Conservation (phyloP, 371 early-diverging fungal species). For the Haplosporangium sp. region DNA sequence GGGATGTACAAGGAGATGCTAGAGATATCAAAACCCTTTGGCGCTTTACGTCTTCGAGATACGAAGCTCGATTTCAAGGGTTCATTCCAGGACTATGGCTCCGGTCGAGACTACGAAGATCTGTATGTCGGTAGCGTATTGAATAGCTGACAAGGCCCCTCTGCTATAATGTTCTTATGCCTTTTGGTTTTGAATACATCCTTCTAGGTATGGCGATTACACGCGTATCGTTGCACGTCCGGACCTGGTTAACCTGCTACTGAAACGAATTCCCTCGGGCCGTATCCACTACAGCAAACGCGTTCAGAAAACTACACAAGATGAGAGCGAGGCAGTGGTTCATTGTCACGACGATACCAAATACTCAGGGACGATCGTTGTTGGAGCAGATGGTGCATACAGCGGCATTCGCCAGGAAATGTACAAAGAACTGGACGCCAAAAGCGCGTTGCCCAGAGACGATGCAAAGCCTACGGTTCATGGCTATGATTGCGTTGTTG, state of each 20-base stretch:
- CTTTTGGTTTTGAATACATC: too few relatives aligned
- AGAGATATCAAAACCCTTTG: background rate
- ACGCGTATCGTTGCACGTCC: background rate
- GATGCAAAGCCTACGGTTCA: background rate
- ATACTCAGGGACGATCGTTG: background rate
- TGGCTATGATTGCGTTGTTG: conserved; percentile 24
- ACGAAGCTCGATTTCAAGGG: background rate
- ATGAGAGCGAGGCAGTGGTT: background rate
- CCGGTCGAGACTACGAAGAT: background rate
- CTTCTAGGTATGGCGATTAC: background rate
- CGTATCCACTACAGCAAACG: background rate
- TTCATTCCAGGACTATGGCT: background rate
- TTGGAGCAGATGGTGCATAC: background rate
- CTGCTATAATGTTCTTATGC: too few relatives aligned
- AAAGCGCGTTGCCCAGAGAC: background rate
- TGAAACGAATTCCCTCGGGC: background rate
- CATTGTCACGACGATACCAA: background rate
- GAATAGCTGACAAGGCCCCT: too few relatives aligned
- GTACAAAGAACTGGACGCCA: background rate
- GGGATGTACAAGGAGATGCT: background rate
- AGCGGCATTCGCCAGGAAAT: background rate
- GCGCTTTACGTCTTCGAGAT: background rate
- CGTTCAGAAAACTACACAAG: background rate
- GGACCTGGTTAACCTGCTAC: background rate
- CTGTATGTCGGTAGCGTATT: background rate